Conservation (phyloP, 495 filamentous ascomycete species). For the Podospora fimiseda region DNA sequence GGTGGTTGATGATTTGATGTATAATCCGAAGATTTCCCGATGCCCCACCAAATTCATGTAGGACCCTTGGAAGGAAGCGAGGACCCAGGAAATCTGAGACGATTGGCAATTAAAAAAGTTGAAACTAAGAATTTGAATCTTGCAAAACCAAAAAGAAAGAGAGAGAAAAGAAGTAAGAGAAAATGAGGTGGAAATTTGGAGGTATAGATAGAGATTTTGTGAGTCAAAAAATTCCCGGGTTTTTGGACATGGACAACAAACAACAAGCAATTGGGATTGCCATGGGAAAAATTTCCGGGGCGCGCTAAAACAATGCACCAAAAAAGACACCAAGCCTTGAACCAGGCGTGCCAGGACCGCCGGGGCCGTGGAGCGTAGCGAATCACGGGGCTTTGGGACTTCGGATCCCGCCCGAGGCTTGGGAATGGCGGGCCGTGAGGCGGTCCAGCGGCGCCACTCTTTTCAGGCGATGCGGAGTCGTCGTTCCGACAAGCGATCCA, state of each 20-base stretch:
- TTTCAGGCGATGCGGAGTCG: conserved; percentile 33
- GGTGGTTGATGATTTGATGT: background rate
- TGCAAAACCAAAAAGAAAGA: too few relatives aligned
- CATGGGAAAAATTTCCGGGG: background rate
- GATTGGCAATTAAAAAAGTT: conserved; percentile 3
- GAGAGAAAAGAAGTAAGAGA: too few relatives aligned
- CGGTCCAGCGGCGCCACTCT: conserved; percentile 28
- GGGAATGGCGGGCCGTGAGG: conserved; percentile 32
- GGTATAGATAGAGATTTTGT: too few relatives aligned
- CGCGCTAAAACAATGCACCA: background rate
- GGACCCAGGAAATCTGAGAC: conserved; percentile 6
- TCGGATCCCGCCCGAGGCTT: conserved; percentile 18
- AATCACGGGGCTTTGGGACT: background rate
- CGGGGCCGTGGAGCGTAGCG: background rate
- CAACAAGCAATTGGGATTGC: too few relatives aligned
- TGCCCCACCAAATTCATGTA: background rate
- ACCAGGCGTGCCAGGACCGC: background rate
- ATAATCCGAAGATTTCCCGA: background rate
- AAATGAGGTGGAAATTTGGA: too few relatives aligned
- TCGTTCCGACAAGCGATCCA: conserved; percentile 23
- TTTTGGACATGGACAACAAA: too few relatives aligned
- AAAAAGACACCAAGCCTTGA: background rate
- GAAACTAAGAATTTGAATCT: background rate
- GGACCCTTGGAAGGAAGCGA: conserved; percentile 1
- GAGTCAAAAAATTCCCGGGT: too few relatives aligned